Conservation (phyloP, 2,329 filamentous ascomycete genomes). For the Apiospora rasikravindrae region DNA sequence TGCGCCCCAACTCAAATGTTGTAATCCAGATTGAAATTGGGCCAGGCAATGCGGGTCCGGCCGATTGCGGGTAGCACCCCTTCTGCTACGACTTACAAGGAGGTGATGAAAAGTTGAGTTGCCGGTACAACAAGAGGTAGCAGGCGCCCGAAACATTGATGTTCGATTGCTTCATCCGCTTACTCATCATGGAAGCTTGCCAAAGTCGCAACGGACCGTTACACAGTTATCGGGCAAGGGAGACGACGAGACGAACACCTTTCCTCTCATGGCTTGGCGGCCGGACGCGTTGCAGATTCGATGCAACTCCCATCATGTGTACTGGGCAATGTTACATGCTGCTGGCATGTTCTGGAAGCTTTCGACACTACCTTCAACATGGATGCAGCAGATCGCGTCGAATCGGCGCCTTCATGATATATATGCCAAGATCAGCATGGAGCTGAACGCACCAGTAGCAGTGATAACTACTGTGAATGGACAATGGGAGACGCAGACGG, state of each 20-base stretch:
- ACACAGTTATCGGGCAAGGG: not conserved
- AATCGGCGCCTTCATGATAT: not conserved
- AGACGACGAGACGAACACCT: not conserved
- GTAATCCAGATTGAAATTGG: conserved; percentile 15
- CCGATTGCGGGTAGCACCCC: not conserved
- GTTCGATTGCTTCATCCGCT: not conserved
- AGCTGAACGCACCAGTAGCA: not conserved
- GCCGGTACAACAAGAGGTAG: not conserved
- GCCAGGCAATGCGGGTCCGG: conserved; percentile 8
- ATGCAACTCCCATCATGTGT: conserved; percentile 9
- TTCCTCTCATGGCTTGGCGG: not conserved
- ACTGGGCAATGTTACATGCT: not conserved
- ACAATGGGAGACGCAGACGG: conserved; percentile 5
- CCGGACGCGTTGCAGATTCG: conserved; percentile 11
- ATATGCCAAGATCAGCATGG: not conserved
- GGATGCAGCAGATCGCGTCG: not conserved
- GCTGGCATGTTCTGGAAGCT: not conserved
- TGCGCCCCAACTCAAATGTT: conserved; percentile 3
- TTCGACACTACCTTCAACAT: not conserved
- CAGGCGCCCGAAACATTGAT: conserved; percentile 3
- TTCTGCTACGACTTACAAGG: not conserved
- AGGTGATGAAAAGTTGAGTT: not conserved
- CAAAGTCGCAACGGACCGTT: not conserved
- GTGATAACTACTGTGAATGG: conserved; percentile 1
- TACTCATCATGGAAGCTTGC: conserved; percentile 1